Evolutionary conservation across 2,329 filamentous ascomycete genomes (phyloP), one percentile per base, ranked within the genome.

Genomic region (Teratosphaeria viscida): DNA sequence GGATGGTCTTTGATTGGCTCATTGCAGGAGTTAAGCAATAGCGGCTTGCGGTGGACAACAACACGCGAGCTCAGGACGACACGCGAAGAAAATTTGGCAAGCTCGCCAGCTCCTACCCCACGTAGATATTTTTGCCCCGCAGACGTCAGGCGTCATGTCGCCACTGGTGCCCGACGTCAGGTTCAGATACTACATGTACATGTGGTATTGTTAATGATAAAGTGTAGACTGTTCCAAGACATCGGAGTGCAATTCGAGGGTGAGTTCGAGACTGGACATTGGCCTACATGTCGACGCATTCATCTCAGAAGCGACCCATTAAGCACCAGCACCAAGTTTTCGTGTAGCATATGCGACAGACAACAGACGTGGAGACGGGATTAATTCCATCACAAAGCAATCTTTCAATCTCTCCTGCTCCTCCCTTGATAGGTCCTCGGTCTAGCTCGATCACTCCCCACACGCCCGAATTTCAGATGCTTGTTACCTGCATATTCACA

Each of bases 1-100:
- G 76, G 29, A 82, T 74, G 2, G 78, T 76, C 66, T 78, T 79
- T 10, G 32, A 19, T 14, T 49, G 27, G 23, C 39, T 12, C 61
- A 60, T 59, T 26, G 8, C 56, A n/a, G 26, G 5, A 55, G 34
- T 55, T 3, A 16, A 49, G 16, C 43, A 19, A 19, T 19, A 2
- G 43, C 43, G 43, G 11, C 43, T n/a, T 49, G 16, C 4, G n/a
- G 19, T 23, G 43, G 16, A 49, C 16, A 19, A 49, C 43, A 49
- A 11, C 43, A 49, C 43, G 43, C 43, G 16, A 49, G 16, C 37
- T 12, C 3, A 4, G 10, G 16, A 39, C 43, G 16, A 49, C n/a
- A 49, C 43, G 43, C 27, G 23, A 35, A 54, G 19, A 54, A 32
- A 14, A 14, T 23, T 56, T 39, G 32, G 23, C 29, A 56, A 37